These are phyloP conservation scores for Clonostachys solani DNA, from an alignment of 2,329 filamentous ascomycete species.

Conservation along the genomic window DNA sequence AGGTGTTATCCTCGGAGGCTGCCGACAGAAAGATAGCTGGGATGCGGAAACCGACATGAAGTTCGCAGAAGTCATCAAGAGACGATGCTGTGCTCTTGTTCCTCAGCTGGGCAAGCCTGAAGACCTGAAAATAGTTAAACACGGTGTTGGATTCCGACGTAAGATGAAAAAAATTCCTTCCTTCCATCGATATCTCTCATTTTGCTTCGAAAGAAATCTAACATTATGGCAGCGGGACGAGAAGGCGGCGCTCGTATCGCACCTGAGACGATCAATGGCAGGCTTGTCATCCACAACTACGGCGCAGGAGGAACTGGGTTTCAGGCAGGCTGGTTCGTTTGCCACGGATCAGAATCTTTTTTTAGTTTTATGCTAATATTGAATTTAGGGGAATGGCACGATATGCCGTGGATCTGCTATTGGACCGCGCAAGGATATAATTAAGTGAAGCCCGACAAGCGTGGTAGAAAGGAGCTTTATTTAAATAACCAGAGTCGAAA, in stretches of 20 bases:
- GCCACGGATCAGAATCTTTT: not conserved
- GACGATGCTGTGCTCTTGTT: constrained; percentile 22
- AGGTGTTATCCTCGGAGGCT: constrained; percentile 25
- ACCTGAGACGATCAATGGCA: constrained; percentile 12
- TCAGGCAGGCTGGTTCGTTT: constrained; percentile 14
- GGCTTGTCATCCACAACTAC: constrained; percentile 17
- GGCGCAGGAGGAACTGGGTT: constrained; percentile 18
- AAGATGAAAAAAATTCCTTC: not conserved
- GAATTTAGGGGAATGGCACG: constrained; percentile 6
- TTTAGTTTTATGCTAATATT: not conserved
- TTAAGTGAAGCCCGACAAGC: not conserved
- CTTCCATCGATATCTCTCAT: not conserved
- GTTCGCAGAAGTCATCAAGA: constrained; percentile 23
- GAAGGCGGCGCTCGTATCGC: constrained; percentile 22
- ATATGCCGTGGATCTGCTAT: constrained; percentile 4
- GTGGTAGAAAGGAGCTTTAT: not conserved
- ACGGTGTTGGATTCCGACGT: constrained; percentile 24
- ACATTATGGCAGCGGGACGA: constrained; percentile 5
- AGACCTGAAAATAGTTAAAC: constrained; percentile 22
- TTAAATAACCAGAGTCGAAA: not conserved
- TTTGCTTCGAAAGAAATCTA: not conserved
- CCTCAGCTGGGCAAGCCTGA: constrained; percentile 24
- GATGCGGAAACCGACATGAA: constrained; percentile 16
- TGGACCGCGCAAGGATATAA: not conserved
- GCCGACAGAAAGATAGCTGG: constrained; percentile 23